Percentiles rank a stretch among this genome's conserved stretches.
phyloP scores from a whole-genome alignment of 306 rosid genomes.

The Prosopis cineraria region DNA sequence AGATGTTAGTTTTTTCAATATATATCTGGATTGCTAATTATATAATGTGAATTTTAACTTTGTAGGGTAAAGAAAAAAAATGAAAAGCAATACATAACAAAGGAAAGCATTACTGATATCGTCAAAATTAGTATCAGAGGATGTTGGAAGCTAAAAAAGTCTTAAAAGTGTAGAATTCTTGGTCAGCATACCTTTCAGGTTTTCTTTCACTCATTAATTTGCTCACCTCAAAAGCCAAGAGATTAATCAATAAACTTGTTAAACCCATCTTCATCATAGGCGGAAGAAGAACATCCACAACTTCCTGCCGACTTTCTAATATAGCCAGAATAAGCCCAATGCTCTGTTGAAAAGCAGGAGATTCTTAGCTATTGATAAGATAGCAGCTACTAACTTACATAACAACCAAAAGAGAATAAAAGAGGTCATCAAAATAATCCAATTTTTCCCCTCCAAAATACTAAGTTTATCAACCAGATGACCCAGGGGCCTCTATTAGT shows the following conservation, averaged over 20 bases:
- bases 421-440: constrained; percentile 1
- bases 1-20: constrained; percentile 30
- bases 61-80: constrained; percentile 1
- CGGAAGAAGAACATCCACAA: constrained; percentile 61
- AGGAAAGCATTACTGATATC: constrained; percentile 8
- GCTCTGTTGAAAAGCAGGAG: constrained; percentile 58
- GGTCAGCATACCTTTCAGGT: constrained; percentile 70
- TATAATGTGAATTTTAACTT: constrained; percentile 16
- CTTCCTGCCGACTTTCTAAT: constrained; percentile 64
- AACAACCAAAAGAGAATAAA: constrained; percentile 22
- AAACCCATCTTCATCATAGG: constrained; percentile 81
- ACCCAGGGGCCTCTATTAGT: not conserved
- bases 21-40: constrained; percentile 5
- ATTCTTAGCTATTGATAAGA: constrained; percentile 33
- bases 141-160: constrained; percentile 21
- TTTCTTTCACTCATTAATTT: constrained; percentile 59
- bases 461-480: constrained; percentile 7
- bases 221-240: constrained; percentile 69
- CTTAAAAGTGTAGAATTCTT: constrained; percentile 22
- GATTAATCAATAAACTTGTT: constrained; percentile 63
- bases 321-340: constrained; percentile 71
- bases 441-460: not conserved
- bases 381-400: constrained; percentile 11
- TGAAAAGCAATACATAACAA: constrained; percentile 1
- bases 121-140: constrained; percentile 29